Percentiles rank a stretch among this genome's conserved stretches.
Conservation (phyloP, 108 stramenopile species). For the Chaetoceros muelleri region DNA sequence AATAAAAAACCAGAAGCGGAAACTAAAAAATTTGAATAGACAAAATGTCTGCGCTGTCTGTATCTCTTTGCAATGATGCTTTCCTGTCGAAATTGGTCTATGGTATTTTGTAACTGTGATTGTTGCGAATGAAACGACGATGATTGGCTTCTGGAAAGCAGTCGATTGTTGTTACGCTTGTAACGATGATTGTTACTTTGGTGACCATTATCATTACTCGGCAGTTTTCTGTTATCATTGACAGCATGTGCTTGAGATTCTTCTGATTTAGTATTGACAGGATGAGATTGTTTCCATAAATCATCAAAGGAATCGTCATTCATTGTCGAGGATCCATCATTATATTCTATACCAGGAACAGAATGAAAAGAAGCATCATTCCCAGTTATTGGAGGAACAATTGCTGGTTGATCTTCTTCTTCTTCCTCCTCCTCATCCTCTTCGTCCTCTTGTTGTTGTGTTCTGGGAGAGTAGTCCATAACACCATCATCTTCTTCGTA, state of each 20-base stretch:
- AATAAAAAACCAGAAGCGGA: slow-evolving; percentile 45
- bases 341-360: not conserved
- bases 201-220: not conserved
- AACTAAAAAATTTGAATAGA: slow-evolving; percentile 44
- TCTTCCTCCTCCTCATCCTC: not conserved
- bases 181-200: not conserved
- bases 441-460: not conserved
- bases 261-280: not conserved
- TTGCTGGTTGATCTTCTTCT: slow-evolving; percentile 1
- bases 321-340: not conserved
- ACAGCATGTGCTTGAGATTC: not conserved
- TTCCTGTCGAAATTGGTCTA: no score
- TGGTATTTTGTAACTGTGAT: no score
- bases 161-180: not conserved
- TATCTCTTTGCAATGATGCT: slow-evolving; percentile 22
- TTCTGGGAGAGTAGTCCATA: not conserved
- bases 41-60: slow-evolving; percentile 50
- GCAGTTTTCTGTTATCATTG: not conserved
- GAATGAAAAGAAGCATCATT: no score
- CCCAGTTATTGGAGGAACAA: not conserved
- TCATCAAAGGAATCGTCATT: not conserved
- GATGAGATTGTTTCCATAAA: not conserved
- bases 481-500: not conserved
- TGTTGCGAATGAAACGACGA: not conserved
- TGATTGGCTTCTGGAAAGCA: not conserved